Conservation (phyloP, 257 asterid genomes). For the Ligustrum vulgare region DNA sequence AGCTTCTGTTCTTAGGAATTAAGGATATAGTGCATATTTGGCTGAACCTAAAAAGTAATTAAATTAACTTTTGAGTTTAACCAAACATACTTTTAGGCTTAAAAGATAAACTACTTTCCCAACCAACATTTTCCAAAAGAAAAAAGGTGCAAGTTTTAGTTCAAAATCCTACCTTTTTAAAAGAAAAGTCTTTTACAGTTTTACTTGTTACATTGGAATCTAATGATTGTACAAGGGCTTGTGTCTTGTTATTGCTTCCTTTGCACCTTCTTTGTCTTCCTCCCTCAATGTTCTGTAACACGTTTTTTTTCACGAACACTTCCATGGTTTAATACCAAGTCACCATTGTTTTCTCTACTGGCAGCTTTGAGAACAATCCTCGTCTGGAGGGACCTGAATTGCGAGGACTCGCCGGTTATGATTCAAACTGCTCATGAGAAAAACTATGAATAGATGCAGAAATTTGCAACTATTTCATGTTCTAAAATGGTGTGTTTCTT, state of each 20-base stretch:
- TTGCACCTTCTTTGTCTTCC: neutral
- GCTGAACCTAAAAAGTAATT: neutral
- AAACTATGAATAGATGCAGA: slow-evolving; percentile 17
- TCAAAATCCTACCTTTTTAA: neutral
- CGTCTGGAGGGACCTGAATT: slow-evolving; percentile 89
- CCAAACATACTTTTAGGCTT: neutral
- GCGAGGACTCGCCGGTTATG: slow-evolving; percentile 86
- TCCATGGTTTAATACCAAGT: neutral
- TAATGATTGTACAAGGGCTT: neutral
- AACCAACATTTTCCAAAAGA: neutral
- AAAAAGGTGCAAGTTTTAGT: neutral
- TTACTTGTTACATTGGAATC: too few relatives aligned
- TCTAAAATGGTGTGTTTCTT: slow-evolving; percentile 23
- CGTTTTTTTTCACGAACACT: neutral
- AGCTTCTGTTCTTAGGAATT: neutral
- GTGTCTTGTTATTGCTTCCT: neutral
- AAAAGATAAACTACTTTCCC: neutral
- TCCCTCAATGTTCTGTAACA: neutral
- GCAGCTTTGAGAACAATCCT: slow-evolving; percentile 84
- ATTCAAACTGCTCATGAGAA: slow-evolving; percentile 65
- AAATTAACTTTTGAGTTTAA: neutral
- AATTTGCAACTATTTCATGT: slow-evolving; percentile 26
- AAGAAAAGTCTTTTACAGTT: neutral
- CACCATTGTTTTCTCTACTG: neutral
- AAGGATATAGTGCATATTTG: neutral